These are phyloP conservation scores for Thielaviopsis ethacetica DNA, from an alignment of 2,329 filamentous ascomycete genomes.

Conservation along the genomic window DNA sequence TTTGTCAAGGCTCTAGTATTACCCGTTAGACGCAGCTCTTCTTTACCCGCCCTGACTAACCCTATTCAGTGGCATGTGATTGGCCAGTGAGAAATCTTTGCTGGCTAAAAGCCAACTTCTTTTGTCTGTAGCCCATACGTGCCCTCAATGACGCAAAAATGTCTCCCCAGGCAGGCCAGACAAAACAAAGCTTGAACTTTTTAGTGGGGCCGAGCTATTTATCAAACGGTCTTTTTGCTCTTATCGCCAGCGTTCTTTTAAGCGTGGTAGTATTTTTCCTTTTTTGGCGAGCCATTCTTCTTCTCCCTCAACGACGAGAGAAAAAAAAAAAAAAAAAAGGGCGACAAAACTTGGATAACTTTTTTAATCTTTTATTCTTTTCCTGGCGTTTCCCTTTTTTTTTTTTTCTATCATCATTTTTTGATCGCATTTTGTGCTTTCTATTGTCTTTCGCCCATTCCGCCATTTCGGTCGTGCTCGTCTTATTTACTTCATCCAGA, in stretches of 20 bases:
- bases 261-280: neutral
- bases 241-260: neutral
- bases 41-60: conserved; percentile 4
- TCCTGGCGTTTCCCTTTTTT: neutral
- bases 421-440: neutral
- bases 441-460: neutral
- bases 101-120: neutral
- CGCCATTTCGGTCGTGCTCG: neutral
- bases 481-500: neutral
- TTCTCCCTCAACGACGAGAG: neutral
- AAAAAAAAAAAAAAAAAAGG: neutral
- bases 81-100: neutral
- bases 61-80: conserved; percentile 2
- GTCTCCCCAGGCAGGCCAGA: neutral
- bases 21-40: too few relatives aligned
- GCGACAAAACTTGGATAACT: neutral
- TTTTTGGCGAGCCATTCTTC: neutral
- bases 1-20: too few relatives aligned
- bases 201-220: neutral
- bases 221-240: neutral
- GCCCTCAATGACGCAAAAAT: conserved; percentile 4
- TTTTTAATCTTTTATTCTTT: neutral
- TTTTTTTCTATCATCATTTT: neutral
- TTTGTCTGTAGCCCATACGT: neutral
- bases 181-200: neutral